A percentile compares a stretch with the other conserved stretches of the same genome.
phyloP scores from a whole-genome alignment of 2,329 filamentous ascomycete genomes.

The Lachnellula occidentalis region DNA sequence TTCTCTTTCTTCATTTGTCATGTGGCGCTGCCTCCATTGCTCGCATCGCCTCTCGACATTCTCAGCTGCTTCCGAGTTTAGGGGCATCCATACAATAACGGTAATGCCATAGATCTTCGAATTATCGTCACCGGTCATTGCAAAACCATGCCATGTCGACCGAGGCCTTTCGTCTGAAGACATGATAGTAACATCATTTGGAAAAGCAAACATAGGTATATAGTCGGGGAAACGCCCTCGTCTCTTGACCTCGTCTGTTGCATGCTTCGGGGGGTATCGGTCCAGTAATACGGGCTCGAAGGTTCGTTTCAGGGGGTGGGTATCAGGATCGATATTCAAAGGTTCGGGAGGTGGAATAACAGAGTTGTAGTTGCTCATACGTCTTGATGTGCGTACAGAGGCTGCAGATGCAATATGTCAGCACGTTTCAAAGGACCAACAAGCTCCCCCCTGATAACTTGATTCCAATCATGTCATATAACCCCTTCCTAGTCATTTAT shows the following conservation, averaged over 20 bases:
- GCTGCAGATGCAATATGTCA: conserved; percentile 37
- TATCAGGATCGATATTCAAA: conserved; percentile 80
- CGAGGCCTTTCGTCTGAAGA: conserved; percentile 89
- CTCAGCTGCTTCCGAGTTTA: conserved; percentile 76
- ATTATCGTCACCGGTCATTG: conserved; percentile 92
- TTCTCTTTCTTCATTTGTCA: conserved; percentile 87
- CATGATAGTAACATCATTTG: conserved; percentile 94
- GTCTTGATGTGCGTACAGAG: conserved; percentile 74
- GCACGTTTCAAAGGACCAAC: conserved; percentile 4
- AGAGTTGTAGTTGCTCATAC: conserved; percentile 95
- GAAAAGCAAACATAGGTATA: conserved; percentile 98
- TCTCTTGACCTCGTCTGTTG: conserved; percentile 71
- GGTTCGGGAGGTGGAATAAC: conserved; percentile 93
- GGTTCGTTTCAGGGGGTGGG: conserved; percentile 89
- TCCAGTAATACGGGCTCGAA: conserved; percentile 97
- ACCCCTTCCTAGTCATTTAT: not conserved
- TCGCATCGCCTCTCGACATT: conserved; percentile 80
- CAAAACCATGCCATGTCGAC: conserved; percentile 98
- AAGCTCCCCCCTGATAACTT: not conserved
- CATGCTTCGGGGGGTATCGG: conserved; percentile 80
- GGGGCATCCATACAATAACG: conserved; percentile 85
- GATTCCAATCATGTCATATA: not conserved
- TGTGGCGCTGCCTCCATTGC: conserved; percentile 76
- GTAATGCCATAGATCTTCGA: conserved; percentile 89
- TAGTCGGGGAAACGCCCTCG: conserved; percentile 92